phyloP scores from a whole-genome alignment of 345 rosid species.

The Eucalyptus rudis region DNA sequence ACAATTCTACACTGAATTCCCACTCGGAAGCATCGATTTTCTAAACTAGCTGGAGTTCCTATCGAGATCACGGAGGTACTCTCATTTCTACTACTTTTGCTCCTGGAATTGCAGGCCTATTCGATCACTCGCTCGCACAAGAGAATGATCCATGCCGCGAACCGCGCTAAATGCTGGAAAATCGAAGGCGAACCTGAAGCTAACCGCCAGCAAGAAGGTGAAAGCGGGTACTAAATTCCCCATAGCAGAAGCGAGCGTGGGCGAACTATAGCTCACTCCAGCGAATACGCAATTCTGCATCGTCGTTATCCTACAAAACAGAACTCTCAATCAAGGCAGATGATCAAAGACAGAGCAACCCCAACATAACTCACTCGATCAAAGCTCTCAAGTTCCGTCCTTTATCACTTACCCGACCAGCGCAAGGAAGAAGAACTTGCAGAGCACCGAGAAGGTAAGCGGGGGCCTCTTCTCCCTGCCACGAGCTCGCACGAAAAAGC shows the following conservation, averaged over 20 bases:
- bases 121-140: neutral
- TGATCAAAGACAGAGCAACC: neutral
- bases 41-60: neutral
- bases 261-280: constrained; percentile 42
- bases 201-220: constrained; percentile 46
- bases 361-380: neutral
- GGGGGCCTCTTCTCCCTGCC: constrained; percentile 26
- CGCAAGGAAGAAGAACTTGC: constrained; percentile 30
- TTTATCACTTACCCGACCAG: constrained; percentile 20
- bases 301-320: constrained; percentile 21
- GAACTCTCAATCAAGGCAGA: neutral
- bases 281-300: constrained; percentile 38
- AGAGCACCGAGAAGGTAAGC: constrained; percentile 19
- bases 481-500: neutral
- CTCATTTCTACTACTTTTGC: neutral
- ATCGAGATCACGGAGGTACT: neutral
- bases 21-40: neutral
- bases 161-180: neutral
- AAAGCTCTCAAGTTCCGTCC: neutral
- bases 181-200: constrained; percentile 29
- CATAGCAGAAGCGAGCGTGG: constrained; percentile 41
- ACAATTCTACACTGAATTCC: neutral
- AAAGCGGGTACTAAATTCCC: constrained; percentile 35
- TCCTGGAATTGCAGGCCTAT: neutral
- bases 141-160: neutral